Conservation (phyloP, 2,329 filamentous ascomycete genomes). For the Colletotrichum echinochloae region DNA sequence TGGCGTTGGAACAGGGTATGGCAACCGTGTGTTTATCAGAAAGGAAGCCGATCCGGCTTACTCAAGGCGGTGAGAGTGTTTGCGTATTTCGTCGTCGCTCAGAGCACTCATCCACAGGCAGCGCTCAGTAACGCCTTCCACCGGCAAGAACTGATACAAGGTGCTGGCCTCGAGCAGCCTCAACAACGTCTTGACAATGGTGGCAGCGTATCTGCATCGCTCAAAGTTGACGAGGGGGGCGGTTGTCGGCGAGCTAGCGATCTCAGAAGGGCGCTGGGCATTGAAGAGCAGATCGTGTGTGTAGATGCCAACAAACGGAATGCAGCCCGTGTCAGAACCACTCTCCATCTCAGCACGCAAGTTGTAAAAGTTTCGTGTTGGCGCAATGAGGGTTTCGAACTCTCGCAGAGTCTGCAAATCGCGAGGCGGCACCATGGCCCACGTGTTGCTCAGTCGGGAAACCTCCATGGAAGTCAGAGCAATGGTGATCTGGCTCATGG, state of each 20-base stretch:
- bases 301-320: constrained; percentile 86
- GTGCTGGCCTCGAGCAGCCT: constrained; percentile 84
- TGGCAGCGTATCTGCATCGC: constrained; percentile 79
- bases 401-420: constrained; percentile 76
- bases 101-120: constrained; percentile 89
- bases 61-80: constrained; percentile 63
- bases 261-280: constrained; percentile 80
- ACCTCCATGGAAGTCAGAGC: constrained; percentile 81
- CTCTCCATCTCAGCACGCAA: constrained; percentile 85
- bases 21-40: background rate
- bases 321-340: constrained; percentile 75
- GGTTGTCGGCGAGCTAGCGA: constrained; percentile 73
- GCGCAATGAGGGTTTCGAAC: constrained; percentile 79
- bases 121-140: constrained; percentile 81
- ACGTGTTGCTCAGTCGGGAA: constrained; percentile 75
- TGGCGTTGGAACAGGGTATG: background rate
- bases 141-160: constrained; percentile 78
- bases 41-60: constrained; percentile 41
- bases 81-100: constrained; percentile 78
- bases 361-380: constrained; percentile 81
- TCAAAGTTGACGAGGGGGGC: constrained; percentile 86
- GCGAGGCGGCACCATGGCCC: constrained; percentile 73
- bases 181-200: constrained; percentile 82
- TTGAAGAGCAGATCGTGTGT: constrained; percentile 88
- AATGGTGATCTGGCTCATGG: constrained; percentile 83